phyloP scores from a whole-genome alignment of 2,329 filamentous ascomycete genomes.

The Neonectria hederae region DNA sequence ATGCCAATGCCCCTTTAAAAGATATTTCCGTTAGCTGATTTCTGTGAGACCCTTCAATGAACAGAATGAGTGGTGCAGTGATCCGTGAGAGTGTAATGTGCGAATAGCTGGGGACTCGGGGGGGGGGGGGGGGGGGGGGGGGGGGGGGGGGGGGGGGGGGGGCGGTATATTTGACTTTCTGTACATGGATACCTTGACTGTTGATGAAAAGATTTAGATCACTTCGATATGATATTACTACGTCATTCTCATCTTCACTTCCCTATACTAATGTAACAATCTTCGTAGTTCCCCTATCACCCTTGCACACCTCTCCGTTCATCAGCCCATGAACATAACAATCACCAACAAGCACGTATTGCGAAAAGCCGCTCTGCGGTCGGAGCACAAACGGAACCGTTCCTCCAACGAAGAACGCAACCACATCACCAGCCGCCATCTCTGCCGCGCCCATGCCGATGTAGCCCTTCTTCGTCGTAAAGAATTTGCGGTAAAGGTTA shows the following conservation, averaged over 20 bases:
- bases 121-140: too few relatives aligned
- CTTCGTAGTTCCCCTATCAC: not conserved
- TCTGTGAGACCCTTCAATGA: too few relatives aligned
- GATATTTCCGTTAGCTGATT: too few relatives aligned
- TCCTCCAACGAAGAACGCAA: constrained; percentile 6
- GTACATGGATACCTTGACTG: too few relatives aligned
- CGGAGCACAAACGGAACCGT: constrained; percentile 11
- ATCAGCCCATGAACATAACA: constrained; percentile 17
- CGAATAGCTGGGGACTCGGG: too few relatives aligned
- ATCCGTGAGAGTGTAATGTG: too few relatives aligned
- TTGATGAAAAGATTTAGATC: too few relatives aligned
- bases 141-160: too few relatives aligned
- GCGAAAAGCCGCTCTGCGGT: not conserved
- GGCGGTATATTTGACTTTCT: too few relatives aligned
- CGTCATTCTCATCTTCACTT: not conserved
- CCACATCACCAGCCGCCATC: not conserved
- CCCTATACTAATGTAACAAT: constrained; percentile 4
- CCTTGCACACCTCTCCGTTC: constrained; percentile 9
- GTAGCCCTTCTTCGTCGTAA: constrained; percentile 15
- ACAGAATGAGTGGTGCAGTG: too few relatives aligned
- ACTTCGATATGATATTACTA: too few relatives aligned
- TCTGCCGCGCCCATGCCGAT: constrained; percentile 11
- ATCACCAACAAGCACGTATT: constrained; percentile 1
- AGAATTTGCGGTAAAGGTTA: constrained; percentile 5
- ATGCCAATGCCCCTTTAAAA: too few relatives aligned